A percentile compares a stretch with the other conserved stretches of the same genome.
phyloP scores from a whole-genome alignment of 768 basidiomycete genomes.

The Suillus fuscotomentosus region DNA sequence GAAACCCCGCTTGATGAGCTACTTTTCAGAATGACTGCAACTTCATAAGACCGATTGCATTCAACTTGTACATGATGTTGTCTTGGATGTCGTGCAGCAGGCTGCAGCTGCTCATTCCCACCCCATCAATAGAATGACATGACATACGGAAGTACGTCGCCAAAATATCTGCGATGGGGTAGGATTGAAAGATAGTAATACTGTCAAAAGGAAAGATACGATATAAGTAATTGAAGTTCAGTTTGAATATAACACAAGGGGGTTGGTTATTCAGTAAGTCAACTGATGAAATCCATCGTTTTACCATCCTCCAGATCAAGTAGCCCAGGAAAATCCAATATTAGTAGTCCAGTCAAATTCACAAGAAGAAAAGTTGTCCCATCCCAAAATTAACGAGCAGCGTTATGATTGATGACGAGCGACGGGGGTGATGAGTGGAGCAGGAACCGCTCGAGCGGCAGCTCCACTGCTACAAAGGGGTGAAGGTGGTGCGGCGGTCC shows the following conservation, averaged over 20 bases:
- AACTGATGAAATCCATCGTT: neutral
- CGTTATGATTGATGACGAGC: conserved; percentile 8
- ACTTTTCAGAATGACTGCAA: neutral
- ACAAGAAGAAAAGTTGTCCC: conserved; percentile 6
- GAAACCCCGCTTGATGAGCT: neutral
- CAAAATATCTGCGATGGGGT: neutral
- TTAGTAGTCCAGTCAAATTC: neutral
- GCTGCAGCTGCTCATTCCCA: neutral
- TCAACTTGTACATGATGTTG: neutral
- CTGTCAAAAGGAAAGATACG: neutral
- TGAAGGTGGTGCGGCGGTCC: conserved; percentile 55
- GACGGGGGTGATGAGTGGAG: conserved; percentile 22
- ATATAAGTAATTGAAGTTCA: neutral
- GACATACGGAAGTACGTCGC: neutral
- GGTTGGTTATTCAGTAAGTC: neutral
- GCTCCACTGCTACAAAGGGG: conserved; percentile 44
- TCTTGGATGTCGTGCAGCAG: neutral
- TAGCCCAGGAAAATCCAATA: neutral
- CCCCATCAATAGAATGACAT: neutral
- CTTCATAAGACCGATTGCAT: neutral
- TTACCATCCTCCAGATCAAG: neutral
- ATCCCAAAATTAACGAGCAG: conserved; percentile 3
- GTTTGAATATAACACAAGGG: neutral
- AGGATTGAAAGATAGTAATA: neutral
- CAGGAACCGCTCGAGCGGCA: conserved; percentile 22